Evolutionary conservation across 1,284 basidiomycete species (phyloP).

Genomic region (Cutaneotrichosporon arboriforme): DNA sequence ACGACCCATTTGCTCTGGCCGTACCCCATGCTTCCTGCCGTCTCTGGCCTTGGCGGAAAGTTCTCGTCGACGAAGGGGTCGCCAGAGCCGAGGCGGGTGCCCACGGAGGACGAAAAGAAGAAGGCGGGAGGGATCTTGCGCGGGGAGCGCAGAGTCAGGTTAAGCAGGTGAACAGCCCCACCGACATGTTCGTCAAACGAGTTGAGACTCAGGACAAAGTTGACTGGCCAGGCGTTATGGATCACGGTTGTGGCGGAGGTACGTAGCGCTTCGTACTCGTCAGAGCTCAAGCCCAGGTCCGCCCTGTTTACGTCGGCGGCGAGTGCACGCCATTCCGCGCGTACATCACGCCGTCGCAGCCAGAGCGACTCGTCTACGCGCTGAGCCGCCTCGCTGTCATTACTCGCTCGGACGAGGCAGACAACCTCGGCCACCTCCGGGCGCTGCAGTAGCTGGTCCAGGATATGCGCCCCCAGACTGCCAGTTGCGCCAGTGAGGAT

Average conservation of each 20-base stretch:
- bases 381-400: constrained; percentile 29
- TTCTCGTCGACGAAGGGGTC: constrained; percentile 27
- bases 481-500: constrained; percentile 59
- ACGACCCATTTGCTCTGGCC: constrained; percentile 60
- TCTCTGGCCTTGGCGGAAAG: constrained; percentile 30
- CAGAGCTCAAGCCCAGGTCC: constrained; percentile 49
- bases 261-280: constrained; percentile 48
- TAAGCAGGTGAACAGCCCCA: constrained; percentile 56
- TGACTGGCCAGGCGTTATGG: constrained; percentile 51
- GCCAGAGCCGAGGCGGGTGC: constrained; percentile 38
- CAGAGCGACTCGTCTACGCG: constrained; percentile 36
- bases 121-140: constrained; percentile 41
- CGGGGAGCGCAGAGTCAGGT: constrained; percentile 46
- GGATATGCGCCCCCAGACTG: constrained; percentile 58
- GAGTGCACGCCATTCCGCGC: constrained; percentile 47
- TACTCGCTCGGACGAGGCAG: constrained; percentile 51
- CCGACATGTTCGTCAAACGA: constrained; percentile 55
- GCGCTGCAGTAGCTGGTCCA: constrained; percentile 48
- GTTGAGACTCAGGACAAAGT: constrained; percentile 47
- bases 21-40: constrained; percentile 53
- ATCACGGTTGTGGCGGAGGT: constrained; percentile 51
- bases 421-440: constrained; percentile 50
- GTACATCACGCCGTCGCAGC: constrained; percentile 25
- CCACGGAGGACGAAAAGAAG: constrained; percentile 59
- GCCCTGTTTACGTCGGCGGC: constrained; percentile 51